Conservation (phyloP, 257 asterid species). For the Solanum chiquidenum region DNA sequence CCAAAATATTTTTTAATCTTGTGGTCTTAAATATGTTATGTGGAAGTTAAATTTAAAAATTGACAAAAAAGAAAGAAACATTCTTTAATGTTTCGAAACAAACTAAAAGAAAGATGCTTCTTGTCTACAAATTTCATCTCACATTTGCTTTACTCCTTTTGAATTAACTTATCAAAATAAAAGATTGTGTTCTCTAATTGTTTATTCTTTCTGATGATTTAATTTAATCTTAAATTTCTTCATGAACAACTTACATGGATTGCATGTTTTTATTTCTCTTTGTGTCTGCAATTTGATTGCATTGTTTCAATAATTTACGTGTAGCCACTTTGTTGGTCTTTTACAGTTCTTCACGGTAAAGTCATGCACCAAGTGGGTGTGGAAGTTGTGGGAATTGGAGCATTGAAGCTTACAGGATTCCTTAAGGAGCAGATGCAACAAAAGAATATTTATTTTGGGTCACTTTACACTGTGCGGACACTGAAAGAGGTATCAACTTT, state of each 20-base stretch:
- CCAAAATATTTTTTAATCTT: no score
- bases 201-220: neutral
- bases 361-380: constrained; percentile 87
- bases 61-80: no score
- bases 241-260: neutral
- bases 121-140: neutral
- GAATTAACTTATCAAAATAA: neutral
- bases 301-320: neutral
- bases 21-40: no score
- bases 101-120: neutral
- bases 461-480: constrained; percentile 88
- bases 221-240: neutral
- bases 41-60: no score
- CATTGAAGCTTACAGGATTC: constrained; percentile 81
- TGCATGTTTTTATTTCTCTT: neutral
- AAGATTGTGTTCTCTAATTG: neutral
- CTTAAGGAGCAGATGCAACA: constrained; percentile 86
- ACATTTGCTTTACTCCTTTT: neutral
- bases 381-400: constrained; percentile 82
- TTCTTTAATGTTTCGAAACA: no score
- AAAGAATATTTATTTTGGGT: constrained; percentile 55
- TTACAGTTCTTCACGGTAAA: constrained; percentile 70
- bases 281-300: neutral
- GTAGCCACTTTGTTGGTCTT: neutral
- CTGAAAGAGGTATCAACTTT: constrained; percentile 64